These are phyloP conservation scores for Dunaliella sp. DNA, from an alignment of 139 green algal species.

Conservation along the genomic window DNA sequence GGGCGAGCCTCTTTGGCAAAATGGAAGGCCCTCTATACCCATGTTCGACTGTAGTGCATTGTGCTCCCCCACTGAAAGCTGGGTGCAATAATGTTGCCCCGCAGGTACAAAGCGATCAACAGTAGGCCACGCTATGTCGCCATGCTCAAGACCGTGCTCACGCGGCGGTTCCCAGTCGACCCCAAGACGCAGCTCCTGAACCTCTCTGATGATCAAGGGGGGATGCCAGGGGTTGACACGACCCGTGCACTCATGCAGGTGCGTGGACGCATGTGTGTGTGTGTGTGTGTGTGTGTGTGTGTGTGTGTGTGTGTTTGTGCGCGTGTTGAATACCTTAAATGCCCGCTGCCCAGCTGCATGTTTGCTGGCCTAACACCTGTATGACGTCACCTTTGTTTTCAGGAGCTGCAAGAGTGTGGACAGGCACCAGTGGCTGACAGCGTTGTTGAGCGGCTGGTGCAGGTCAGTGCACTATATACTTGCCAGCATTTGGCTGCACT, in stretches of 20 bases:
- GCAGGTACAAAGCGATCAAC: slow-evolving; percentile 8
- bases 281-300: no score
- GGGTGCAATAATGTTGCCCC: neutral
- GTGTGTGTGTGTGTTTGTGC: no score
- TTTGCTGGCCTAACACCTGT: no score
- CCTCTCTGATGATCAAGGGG: neutral
- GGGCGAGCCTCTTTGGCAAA: no score
- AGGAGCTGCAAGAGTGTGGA: neutral
- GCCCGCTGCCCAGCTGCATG: no score
- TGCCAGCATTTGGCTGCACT: no score
- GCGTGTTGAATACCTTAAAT: no score
- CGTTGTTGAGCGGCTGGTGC: slow-evolving; percentile 3
- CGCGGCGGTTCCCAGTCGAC: neutral
- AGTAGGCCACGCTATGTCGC: neutral
- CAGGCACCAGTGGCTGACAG: neutral
- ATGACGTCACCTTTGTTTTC: no score
- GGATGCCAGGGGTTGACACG: neutral
- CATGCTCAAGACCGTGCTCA: neutral
- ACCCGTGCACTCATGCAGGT: neutral
- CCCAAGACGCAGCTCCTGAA: neutral
- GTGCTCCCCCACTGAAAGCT: no score
- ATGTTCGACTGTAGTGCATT: no score
- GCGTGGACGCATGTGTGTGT: neutral
- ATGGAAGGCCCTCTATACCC: no score
- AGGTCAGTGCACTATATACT: no score